Percentiles rank a stretch among this genome's conserved stretches.
Evolutionary conservation across 2,329 filamentous ascomycete species (phyloP).

Genomic region (Diaporthe capsici): DNA sequence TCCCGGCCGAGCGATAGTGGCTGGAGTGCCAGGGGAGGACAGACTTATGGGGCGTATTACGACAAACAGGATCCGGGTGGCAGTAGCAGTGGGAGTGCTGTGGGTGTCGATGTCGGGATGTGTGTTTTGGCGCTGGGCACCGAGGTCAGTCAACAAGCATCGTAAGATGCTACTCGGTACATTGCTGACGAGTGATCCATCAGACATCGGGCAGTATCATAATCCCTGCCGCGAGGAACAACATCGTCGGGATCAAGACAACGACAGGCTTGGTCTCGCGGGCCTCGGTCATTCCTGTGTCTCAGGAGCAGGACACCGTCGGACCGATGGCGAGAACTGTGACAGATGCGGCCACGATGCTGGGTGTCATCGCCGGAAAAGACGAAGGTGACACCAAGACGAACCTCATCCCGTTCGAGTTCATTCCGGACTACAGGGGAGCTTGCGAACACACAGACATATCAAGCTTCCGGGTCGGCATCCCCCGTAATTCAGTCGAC

Average conservation of each 20-base stretch:
- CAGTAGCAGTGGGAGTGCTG: conserved; percentile 72
- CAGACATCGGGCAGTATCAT: conserved; percentile 74
- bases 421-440: conserved; percentile 69
- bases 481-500: conserved; percentile 71
- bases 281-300: conserved; percentile 75
- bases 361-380: conserved; percentile 60
- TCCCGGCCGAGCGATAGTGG: conserved; percentile 71
- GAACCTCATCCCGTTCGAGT: conserved; percentile 49
- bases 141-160: conserved; percentile 55
- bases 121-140: conserved; percentile 7
- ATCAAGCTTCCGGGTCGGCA: conserved; percentile 70
- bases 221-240: conserved; percentile 65
- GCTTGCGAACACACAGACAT: conserved; percentile 68
- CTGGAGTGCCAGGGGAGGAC: conserved; percentile 74
- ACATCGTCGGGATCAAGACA: conserved; percentile 77
- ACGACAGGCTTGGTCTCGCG: conserved; percentile 70
- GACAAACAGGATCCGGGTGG: conserved; percentile 72
- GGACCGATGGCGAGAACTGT: conserved; percentile 76
- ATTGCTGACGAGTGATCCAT: conserved; percentile 67
- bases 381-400: conserved; percentile 69
- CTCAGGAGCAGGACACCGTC: conserved; percentile 74
- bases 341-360: conserved; percentile 9
- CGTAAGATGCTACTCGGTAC: conserved; percentile 71
- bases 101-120: conserved; percentile 48
- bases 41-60: conserved; percentile 72